phyloP scores from a whole-genome alignment of 345 rosid species.

The Gossypium anomalum region DNA sequence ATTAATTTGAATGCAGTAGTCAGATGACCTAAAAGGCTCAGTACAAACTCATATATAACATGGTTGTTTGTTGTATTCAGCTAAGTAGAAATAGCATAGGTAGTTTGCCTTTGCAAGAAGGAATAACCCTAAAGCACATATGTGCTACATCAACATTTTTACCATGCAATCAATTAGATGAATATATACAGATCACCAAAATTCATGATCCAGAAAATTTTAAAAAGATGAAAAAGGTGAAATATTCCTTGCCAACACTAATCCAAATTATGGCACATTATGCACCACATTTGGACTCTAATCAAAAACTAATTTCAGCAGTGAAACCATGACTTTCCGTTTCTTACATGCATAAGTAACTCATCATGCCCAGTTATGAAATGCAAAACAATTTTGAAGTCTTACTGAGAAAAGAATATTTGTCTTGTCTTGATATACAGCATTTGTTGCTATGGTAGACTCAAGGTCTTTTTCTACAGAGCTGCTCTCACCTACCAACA shows the following conservation, averaged over 20 bases:
- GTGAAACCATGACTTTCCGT: neutral
- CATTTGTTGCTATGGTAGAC: constrained; percentile 66
- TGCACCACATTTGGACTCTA: constrained; percentile 4
- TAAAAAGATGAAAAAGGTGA: constrained; percentile 1
- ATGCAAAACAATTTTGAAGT: constrained; percentile 22
- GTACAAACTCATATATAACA: neutral
- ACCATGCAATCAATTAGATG: neutral
- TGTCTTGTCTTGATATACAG: constrained; percentile 99
- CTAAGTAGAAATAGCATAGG: neutral
- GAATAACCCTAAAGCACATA: neutral
- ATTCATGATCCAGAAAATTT: neutral
- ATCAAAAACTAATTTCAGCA: constrained; percentile 2
- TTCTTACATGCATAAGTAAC: neutral
- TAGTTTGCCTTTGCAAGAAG: neutral
- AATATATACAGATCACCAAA: neutral
- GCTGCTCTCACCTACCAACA: constrained; percentile 83
- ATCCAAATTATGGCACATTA: neutral
- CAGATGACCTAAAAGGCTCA: neutral
- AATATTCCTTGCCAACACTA: neutral
- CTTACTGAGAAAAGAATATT: constrained; percentile 93
- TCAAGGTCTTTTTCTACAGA: constrained; percentile 88
- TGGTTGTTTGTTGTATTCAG: neutral
- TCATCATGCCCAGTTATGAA: constrained; percentile 8
- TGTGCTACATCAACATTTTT: neutral
- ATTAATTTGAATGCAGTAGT: constrained; percentile 1